Evolutionary conservation across 2,329 filamentous ascomycete genomes (phyloP).

Genomic region (Diaporthe sp.): DNA sequence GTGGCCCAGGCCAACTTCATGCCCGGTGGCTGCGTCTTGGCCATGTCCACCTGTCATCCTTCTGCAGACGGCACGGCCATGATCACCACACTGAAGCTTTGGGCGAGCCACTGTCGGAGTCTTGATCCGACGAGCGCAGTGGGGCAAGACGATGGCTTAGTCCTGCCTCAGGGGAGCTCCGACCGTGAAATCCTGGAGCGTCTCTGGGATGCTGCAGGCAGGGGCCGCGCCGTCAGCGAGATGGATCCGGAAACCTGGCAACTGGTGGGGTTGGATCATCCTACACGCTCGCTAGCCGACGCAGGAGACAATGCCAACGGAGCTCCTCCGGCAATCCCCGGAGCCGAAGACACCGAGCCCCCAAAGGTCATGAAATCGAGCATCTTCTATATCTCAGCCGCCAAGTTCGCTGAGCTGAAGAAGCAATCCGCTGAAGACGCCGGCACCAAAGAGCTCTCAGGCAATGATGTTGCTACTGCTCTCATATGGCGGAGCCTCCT

Average conservation of each 20-base stretch:
- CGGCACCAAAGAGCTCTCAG: conserved; percentile 11
- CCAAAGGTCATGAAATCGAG: conserved; percentile 21
- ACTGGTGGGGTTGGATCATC: not conserved
- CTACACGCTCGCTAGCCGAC: not conserved
- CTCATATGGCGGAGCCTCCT: conserved; percentile 42
- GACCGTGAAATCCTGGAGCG: conserved; percentile 33
- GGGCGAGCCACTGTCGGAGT: conserved; percentile 39
- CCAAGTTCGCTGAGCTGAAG: conserved; percentile 20
- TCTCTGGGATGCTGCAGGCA: conserved; percentile 36
- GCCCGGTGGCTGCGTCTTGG: conserved; percentile 40
- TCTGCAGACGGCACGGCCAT: conserved; percentile 37
- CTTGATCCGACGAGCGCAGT: not conserved
- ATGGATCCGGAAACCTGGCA: conserved; percentile 20
- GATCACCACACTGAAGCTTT: conserved; percentile 27
- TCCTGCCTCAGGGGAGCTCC: conserved; percentile 10
- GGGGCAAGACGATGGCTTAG: not conserved
- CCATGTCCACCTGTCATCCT: conserved; percentile 17
- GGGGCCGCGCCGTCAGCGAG: not conserved
- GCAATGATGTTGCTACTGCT: conserved; percentile 40
- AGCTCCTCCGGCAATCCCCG: not conserved
- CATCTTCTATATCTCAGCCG: conserved; percentile 41
- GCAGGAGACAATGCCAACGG: too few species aligned
- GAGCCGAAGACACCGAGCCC: not conserved
- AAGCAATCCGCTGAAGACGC: not conserved
- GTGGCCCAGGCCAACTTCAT: conserved; percentile 44